Evolutionary conservation across 495 filamentous ascomycete species (phyloP), one percentile per base, ranked within the genome.

Genomic region (Cryomyces antarcticus): DNA sequence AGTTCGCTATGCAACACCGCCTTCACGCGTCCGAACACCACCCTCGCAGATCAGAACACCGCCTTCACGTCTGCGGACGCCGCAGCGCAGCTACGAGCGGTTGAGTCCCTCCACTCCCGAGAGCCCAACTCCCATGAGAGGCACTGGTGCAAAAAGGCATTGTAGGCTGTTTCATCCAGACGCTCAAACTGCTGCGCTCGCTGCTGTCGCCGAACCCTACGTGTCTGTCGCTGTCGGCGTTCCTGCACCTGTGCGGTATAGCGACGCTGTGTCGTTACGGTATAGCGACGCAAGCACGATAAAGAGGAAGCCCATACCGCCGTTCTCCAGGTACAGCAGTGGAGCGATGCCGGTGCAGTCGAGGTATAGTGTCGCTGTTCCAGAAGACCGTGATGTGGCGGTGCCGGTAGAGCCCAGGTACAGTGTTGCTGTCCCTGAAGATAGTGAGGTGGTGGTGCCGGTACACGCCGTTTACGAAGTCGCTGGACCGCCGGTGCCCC

Each of bases 401-500:
- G 31, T 30, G 36, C 24, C 12, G 36, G 29, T 7, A 35, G 36
- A 47, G 46, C 41, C 24, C 38, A 24, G 31, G 41, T 27, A 28
- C 28, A 13, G 37, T n/a, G n/a, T 6, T 13, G 5, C 24, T 10
- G 24, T 7, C 2, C 28, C 31, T 29, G 30, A 24, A 28, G 17
- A 11, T 12, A 42, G 4, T 30, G 39, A 11, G 6, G 37, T 27
- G 27, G 31, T 27, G 1, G 24, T 10, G n/a, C 50, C 37, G 42
- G 57, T 54, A 43, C 53, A 56, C 43, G 57, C 44, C 17, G 17
- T 30, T 56, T 59, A 33, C 55, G 57, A 4, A 59, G 59, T 42
- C 62, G 68, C 29, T 65, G 72, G 1, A 79, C 78, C 1, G 78
- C 78, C 0, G 74, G 68, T 9, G 52, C 71, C 37, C 77, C 82